These are phyloP conservation scores for Trichophaea hybrida DNA, from an alignment of 2,329 filamentous ascomycete species.

Conservation along the genomic window DNA sequence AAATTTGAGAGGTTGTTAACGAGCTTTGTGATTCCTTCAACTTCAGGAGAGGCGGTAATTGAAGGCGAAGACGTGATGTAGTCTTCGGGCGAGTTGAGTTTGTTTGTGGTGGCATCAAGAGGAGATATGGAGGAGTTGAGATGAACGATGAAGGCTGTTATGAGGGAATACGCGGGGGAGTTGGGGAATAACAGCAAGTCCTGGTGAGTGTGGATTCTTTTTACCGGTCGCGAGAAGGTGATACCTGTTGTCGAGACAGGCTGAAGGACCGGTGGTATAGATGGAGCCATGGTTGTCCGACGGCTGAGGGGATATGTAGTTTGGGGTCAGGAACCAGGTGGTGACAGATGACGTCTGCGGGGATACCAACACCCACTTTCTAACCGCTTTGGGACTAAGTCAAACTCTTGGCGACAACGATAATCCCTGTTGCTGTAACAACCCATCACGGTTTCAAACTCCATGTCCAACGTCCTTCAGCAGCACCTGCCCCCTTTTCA, in stretches of 20 bases:
- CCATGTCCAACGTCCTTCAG: too few relatives aligned
- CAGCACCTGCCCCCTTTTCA: too few relatives aligned
- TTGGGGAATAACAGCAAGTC: slow-evolving; percentile 71
- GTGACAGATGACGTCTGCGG: background rate
- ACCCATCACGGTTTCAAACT: background rate
- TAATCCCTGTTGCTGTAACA: background rate
- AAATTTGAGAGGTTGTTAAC: slow-evolving; percentile 50
- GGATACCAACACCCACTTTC: too few relatives aligned
- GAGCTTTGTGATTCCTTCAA: slow-evolving; percentile 51
- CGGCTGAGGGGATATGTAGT: background rate
- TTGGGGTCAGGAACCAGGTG: background rate
- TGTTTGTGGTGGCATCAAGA: slow-evolving; percentile 10
- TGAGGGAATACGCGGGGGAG: slow-evolving; percentile 71
- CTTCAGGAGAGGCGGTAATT: slow-evolving; percentile 39
- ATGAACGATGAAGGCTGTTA: slow-evolving; percentile 76
- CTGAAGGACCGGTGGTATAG: background rate
- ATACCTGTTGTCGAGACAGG: background rate
- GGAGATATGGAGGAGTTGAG: slow-evolving; percentile 61
- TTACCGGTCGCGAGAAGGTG: slow-evolving; percentile 41
- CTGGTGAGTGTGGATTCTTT: slow-evolving; percentile 69
- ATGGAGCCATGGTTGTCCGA: slow-evolving; percentile 1
- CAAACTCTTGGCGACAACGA: background rate
- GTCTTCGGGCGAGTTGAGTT: slow-evolving; percentile 32
- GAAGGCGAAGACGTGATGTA: slow-evolving; percentile 35
- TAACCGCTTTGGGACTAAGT: background rate